Evolutionary conservation across 768 basidiomycete genomes (phyloP), one percentile per base, ranked within the genome.

Genomic region (Hirschioporus abietinus): DNA sequence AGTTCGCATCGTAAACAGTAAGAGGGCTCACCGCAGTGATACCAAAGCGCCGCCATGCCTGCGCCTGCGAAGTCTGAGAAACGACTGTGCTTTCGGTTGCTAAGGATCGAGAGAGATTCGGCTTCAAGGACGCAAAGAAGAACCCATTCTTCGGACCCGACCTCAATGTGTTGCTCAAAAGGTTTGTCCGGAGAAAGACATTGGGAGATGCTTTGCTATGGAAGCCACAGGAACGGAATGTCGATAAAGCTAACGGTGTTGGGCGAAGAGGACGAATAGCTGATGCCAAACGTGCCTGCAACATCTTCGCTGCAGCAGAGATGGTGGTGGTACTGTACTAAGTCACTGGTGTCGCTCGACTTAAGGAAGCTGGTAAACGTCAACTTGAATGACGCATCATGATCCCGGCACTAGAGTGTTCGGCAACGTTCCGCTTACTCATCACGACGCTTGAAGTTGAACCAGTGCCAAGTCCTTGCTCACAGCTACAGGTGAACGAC

Each of bases 31-130:
- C 87, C 7, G 82, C 86, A 30, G 84, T 85, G 68, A 86, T 78
- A 20, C 80, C 85, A 66, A 78, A 82, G 27, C 79, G 79, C 70
- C 75, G 82, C 84, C 84, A 86, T 20, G 80, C 74, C 24, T 83
- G 78, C 25, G 69, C 61, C 68, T 78, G 76, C 0, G 78, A 72
- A 52, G 80, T 80, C 42, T 75, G 69, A 9, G 75, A 68, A n/a
- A 81, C 71, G 2, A 81, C 70, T 1, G 76, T 34, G 57, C 63
- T 65, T 25, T 69, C 68, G 25, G 68, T 69, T 4, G 36, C 25
- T 18, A 64, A 9, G 18, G 27, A 27, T 34, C 63, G 63, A 36
- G 63, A 57, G 36, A 64, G 42, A 20, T 52, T 52, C 42, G 42
- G 42, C 42, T 52, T 52, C 42, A 52, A 52, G 42, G 42, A 15